phyloP scores from a whole-genome alignment of 2,329 filamentous ascomycete species.

The Chaetomiaceae sp. region DNA sequence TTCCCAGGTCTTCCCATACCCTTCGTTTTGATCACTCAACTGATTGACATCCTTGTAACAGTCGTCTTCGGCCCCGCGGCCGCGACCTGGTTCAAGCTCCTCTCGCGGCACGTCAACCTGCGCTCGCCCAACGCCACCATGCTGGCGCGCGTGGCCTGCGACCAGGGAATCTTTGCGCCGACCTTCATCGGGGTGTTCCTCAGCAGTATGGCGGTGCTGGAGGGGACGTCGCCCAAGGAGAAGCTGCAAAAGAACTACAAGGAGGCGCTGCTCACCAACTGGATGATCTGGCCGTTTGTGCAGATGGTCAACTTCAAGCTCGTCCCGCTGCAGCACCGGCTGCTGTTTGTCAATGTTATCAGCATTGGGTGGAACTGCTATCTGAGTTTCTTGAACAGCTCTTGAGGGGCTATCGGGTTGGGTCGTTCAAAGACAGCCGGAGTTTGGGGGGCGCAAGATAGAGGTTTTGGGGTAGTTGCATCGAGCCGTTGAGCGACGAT shows the following conservation, averaged over 20 bases:
- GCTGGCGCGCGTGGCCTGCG: constrained; percentile 69
- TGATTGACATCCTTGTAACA: constrained; percentile 33
- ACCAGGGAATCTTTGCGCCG: constrained; percentile 83
- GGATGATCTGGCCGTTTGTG: constrained; percentile 81
- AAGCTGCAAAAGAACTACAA: constrained; percentile 69
- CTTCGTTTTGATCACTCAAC: constrained; percentile 1
- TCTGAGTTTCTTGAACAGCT: constrained; percentile 57
- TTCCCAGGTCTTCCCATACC: constrained; percentile 20
- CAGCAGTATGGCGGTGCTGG: constrained; percentile 76
- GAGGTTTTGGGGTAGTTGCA: not conserved
- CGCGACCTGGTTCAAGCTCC: constrained; percentile 79
- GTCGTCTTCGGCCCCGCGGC: constrained; percentile 83
- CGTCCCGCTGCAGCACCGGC: constrained; percentile 75
- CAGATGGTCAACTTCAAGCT: constrained; percentile 86
- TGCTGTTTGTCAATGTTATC: constrained; percentile 82
- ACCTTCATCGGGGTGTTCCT: constrained; percentile 78
- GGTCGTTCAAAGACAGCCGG: constrained; percentile 7
- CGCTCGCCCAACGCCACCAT: constrained; percentile 64
- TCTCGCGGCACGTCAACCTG: constrained; percentile 65
- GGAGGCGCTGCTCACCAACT: constrained; percentile 74
- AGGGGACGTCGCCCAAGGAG: constrained; percentile 57
- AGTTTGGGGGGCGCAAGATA: not conserved
- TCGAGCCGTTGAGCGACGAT: not conserved
- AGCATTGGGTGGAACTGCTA: constrained; percentile 65
- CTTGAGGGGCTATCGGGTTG: constrained; percentile 22